Evolutionary conservation across 2,329 filamentous ascomycete genomes (phyloP).

Genomic region (Botryotinia narcissicola): DNA sequence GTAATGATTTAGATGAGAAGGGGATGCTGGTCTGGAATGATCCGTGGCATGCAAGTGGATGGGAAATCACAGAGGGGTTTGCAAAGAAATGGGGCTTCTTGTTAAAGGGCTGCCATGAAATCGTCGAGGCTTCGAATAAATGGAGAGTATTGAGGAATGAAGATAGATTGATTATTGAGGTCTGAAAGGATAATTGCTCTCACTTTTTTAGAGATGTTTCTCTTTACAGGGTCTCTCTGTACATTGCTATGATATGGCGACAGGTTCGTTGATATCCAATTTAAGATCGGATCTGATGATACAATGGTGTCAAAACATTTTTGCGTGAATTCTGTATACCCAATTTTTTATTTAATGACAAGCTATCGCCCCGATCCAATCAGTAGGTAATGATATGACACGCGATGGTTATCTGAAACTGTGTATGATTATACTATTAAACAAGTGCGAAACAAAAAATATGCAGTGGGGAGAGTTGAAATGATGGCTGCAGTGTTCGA

Average conservation of each 20-base stretch:
- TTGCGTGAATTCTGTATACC: not conserved
- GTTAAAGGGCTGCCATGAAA: slow-evolving; percentile 32
- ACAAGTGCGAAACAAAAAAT: not conserved
- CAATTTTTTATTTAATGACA: not conserved
- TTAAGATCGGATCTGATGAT: not conserved
- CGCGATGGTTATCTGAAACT: not conserved
- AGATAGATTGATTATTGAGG: slow-evolving; percentile 23
- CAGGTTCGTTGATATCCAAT: not conserved
- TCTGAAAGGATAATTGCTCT: not conserved
- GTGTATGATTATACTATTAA: not conserved
- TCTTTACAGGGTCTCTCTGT: not conserved
- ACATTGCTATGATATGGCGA: not conserved
- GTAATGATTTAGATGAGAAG: slow-evolving; percentile 42
- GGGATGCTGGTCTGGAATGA: slow-evolving; percentile 46
- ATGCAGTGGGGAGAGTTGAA: not conserved
- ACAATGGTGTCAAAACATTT: not conserved
- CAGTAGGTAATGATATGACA: not conserved
- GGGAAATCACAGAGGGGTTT: slow-evolving; percentile 45
- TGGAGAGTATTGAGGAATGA: slow-evolving; percentile 40
- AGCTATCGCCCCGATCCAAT: not conserved
- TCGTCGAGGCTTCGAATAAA: slow-evolving; percentile 40
- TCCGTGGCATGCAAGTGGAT: slow-evolving; percentile 43
- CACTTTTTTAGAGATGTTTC: not conserved
- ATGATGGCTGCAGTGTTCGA: not conserved
- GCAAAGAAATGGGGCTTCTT: slow-evolving; percentile 42